These are phyloP conservation scores for Aspergillus novoparasiticus DNA, from an alignment of 2,329 filamentous ascomycete species.

Conservation along the genomic window DNA sequence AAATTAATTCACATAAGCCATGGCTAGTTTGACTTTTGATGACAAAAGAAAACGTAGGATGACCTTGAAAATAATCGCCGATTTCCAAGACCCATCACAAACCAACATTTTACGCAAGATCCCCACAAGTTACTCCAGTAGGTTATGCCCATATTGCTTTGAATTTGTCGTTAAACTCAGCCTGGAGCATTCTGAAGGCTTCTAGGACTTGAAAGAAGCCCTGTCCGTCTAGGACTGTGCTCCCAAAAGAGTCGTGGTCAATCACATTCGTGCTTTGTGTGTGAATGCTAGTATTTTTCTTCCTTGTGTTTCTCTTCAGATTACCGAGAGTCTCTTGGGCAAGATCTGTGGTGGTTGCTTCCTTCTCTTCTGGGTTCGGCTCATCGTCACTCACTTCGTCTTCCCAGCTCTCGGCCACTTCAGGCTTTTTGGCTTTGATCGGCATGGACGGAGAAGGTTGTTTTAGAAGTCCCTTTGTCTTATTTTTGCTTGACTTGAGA, in stretches of 20 bases:
- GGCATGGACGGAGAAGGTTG: background rate
- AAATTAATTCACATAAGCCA: too few species aligned
- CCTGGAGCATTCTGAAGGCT: constrained; percentile 33
- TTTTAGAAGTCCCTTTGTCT: background rate
- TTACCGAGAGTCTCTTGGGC: background rate
- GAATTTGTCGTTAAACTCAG: constrained; percentile 40
- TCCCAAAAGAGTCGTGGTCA: background rate
- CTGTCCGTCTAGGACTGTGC: background rate
- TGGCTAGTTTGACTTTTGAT: too few species aligned
- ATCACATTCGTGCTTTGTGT: background rate
- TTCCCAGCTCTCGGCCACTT: constrained; percentile 29
- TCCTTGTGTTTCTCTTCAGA: background rate
- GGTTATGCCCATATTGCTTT: constrained; percentile 34
- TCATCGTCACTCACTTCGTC: constrained; percentile 18
- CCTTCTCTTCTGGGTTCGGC: background rate
- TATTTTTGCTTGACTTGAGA: background rate
- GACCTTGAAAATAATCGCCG: too few species aligned
- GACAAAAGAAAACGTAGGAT: too few species aligned
- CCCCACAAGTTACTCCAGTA: too few species aligned
- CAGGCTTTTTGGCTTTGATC: constrained; percentile 10
- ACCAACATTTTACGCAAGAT: too few species aligned
- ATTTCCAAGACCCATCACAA: too few species aligned
- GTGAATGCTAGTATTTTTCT: constrained; percentile 6
- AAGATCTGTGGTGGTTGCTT: background rate
- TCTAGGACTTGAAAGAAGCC: constrained; percentile 25